Evolutionary conservation across 805 yeast genomes (phyloP), one percentile per base, ranked within the genome.

Genomic region (Kuraishia capsulata): DNA sequence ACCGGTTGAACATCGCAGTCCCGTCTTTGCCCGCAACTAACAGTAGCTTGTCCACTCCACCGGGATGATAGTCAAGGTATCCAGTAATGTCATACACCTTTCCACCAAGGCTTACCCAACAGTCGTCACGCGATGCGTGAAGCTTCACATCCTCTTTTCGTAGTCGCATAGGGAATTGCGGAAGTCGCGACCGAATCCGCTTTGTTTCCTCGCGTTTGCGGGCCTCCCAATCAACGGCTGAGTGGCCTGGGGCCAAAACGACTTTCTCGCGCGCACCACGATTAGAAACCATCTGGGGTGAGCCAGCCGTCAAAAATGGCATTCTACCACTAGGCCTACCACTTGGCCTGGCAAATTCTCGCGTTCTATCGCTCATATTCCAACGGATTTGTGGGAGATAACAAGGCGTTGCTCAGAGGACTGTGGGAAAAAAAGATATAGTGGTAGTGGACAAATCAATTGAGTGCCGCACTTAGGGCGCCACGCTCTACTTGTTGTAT

Each of bases 21-120:
- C 90, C 92, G 54, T 90, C 97, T 36, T 67, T 66, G 0, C 96
- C 96, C 1, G 94, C 92, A 50, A 82, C 75, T 37, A 76, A 71
- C 75, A 85, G 65, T 31, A 90, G 61, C 51, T 87, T 85, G 5
- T 74, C 76, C 3, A 67, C 77, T 2, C 98, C 98, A 26, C 98
- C 98, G 0, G 98, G 98, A 48, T 90, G 98, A 56, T 78, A 92
- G 39, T 73, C 65, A 26, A 92, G 53, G 56, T 92, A 90, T 10
- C 82, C 78, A 1, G 96, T 78, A n/a, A 90, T 65, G 51, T 89
- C 86, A 62, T 84, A 90, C 2, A 90, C 95, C 49, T 76, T 81
- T 3, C 88, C 85, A 33, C 75, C 76, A 5, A 90, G 68, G 25
- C 76, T 76, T 3, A 92, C 81, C 97, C 97, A 90, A 42, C 84